These are phyloP conservation scores for Dichotomocladium elegans DNA, from an alignment of 371 early-diverging fungal species.

Conservation along the genomic window DNA sequence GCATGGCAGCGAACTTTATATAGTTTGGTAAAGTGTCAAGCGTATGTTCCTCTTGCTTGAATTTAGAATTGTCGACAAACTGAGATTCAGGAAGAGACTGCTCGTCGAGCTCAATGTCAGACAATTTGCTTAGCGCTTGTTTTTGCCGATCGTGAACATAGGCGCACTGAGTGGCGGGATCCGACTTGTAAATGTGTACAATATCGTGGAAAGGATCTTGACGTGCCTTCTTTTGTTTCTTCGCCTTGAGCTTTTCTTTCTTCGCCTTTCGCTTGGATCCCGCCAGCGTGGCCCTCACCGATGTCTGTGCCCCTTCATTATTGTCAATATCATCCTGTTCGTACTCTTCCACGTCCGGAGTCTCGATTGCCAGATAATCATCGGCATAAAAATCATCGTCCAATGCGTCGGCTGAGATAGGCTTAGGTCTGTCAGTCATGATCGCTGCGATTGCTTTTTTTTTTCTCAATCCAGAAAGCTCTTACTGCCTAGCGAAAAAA, in stretches of 20 bases:
- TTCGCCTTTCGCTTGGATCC: slow-evolving; percentile 19
- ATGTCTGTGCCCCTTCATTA: slow-evolving; percentile 38
- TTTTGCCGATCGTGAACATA: slow-evolving; percentile 49
- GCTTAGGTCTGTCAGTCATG: slow-evolving; percentile 13
- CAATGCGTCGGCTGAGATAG: slow-evolving; percentile 55
- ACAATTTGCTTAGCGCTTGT: slow-evolving; percentile 44
- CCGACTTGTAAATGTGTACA: slow-evolving; percentile 36
- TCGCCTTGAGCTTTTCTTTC: slow-evolving; percentile 48
- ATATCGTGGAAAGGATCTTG: slow-evolving; percentile 39
- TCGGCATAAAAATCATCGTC: slow-evolving; percentile 66
- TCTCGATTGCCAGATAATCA: slow-evolving; percentile 36
- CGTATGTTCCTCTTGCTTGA: slow-evolving; percentile 46
- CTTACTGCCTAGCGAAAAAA: too few relatives aligned
- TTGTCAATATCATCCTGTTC: slow-evolving; percentile 13
- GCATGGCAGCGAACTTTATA: slow-evolving; percentile 53
- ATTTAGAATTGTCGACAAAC: slow-evolving; percentile 47
- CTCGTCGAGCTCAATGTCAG: slow-evolving; percentile 48
- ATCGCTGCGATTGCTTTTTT: too few relatives aligned
- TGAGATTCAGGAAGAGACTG: slow-evolving; percentile 36
- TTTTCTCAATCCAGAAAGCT: too few relatives aligned
- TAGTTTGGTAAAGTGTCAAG: slow-evolving; percentile 52
- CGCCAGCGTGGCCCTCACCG: not conserved
- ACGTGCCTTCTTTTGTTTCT: slow-evolving; percentile 50
- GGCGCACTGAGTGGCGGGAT: slow-evolving; percentile 30
- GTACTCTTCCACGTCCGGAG: slow-evolving; percentile 20